Percentiles rank a stretch among this genome's conserved stretches.
Conservation (phyloP, 2,329 filamentous ascomycete species). For the Paecilomyces variotii region DNA sequence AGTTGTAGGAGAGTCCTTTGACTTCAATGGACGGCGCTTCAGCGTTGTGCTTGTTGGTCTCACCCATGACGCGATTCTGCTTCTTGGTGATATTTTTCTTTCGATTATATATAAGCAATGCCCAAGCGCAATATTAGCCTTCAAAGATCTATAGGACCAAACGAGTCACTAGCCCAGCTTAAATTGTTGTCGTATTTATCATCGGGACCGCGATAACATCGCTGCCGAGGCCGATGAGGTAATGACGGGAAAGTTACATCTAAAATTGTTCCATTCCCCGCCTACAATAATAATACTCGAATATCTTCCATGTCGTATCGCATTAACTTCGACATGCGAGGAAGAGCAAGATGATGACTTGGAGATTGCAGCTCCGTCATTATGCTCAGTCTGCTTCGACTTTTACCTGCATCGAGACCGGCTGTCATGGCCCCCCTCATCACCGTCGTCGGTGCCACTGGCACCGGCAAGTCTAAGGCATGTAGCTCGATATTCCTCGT, state of each 20-base stretch:
- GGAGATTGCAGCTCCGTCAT: not conserved
- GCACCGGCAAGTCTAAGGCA: slow-evolving; percentile 89
- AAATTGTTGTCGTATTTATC: not conserved
- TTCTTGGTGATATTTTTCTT: not conserved
- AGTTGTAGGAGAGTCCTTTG: slow-evolving; percentile 73
- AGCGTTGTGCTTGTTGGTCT: slow-evolving; percentile 3
- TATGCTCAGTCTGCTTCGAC: slow-evolving; percentile 22
- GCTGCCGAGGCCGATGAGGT: not conserved
- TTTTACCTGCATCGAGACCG: slow-evolving; percentile 12
- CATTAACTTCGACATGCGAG: not conserved
- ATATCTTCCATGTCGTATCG: not conserved
- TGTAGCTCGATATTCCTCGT: slow-evolving; percentile 13
- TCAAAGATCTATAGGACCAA: not conserved
- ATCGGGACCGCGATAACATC: not conserved
- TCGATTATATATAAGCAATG: not conserved
- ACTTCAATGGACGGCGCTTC: slow-evolving; percentile 59
- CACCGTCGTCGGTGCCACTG: slow-evolving; percentile 79
- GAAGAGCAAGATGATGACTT: slow-evolving; percentile 8
- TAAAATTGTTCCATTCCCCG: slow-evolving; percentile 1
- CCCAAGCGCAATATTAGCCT: not conserved
- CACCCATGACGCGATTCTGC: not conserved
- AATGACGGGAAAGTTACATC: not conserved
- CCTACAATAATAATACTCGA: not conserved
- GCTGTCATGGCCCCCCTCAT: slow-evolving; percentile 53
- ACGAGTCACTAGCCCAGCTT: not conserved